Evolutionary conservation across 768 basidiomycete genomes (phyloP).

Genomic region (Suillus subluteus): DNA sequence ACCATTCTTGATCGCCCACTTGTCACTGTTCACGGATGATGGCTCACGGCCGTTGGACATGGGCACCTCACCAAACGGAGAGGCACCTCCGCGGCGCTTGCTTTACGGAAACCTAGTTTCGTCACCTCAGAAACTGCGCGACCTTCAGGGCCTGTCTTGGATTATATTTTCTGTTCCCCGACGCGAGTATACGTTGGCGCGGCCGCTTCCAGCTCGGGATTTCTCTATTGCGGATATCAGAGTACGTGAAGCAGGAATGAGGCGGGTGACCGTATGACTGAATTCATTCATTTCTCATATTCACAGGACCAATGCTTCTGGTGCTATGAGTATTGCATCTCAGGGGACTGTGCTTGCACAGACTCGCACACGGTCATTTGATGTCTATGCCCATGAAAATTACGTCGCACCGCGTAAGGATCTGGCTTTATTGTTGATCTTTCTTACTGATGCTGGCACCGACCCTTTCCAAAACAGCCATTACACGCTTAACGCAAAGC

Average conservation of each 20-base stretch:
- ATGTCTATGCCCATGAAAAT: constrained; percentile 70
- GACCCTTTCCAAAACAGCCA: constrained; percentile 31
- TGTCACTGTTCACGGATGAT: constrained; percentile 74
- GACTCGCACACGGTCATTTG: constrained; percentile 75
- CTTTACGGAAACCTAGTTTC: constrained; percentile 88
- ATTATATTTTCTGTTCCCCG: constrained; percentile 89
- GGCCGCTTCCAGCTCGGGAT: constrained; percentile 79
- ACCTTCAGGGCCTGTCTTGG: constrained; percentile 80
- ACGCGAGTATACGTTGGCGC: constrained; percentile 81
- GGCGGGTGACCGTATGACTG: constrained; percentile 14
- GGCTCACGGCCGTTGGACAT: constrained; percentile 66
- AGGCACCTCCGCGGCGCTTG: constrained; percentile 55
- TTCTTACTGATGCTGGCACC: constrained; percentile 19
- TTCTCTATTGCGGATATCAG: constrained; percentile 72
- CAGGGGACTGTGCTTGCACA: constrained; percentile 71
- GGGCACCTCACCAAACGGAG: constrained; percentile 52
- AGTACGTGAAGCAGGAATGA: constrained; percentile 51
- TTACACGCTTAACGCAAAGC: constrained; percentile 58
- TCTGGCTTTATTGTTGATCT: constrained; percentile 22
- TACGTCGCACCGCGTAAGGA: constrained; percentile 82
- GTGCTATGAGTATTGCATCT: constrained; percentile 52
- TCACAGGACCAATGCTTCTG: constrained; percentile 52
- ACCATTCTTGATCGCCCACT: constrained; percentile 84
- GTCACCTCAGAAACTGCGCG: constrained; percentile 76
- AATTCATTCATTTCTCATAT: constrained; percentile 22